phyloP scores from a whole-genome alignment of 208 protist species.

The Acanthamoeba lenticulata region DNA sequence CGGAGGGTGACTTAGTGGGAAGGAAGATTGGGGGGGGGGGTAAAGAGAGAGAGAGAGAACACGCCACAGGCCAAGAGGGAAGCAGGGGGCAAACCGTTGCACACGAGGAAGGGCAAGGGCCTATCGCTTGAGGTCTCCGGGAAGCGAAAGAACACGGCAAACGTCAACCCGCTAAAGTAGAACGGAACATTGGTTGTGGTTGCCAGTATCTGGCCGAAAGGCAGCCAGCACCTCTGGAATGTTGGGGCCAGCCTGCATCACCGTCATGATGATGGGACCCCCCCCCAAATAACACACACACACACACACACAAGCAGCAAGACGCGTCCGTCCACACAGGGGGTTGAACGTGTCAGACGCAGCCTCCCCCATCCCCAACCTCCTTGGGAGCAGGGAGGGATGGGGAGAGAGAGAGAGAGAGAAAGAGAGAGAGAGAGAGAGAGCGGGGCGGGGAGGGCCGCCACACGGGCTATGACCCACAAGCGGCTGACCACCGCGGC shows the following conservation, averaged over 20 bases:
- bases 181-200: neutral
- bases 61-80: neutral
- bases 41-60: too few species aligned
- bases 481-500: too few species aligned
- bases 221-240: neutral
- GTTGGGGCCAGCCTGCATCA: neutral
- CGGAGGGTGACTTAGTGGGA: neutral
- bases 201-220: neutral
- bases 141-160: neutral
- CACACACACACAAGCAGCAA: neutral
- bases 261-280: too few species aligned
- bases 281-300: too few species aligned
- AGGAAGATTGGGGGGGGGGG: neutral
- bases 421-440: neutral
- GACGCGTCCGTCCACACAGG: too few species aligned
- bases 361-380: neutral
- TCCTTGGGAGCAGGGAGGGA: neutral
- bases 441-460: neutral
- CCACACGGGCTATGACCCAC: too few species aligned
- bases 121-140: neutral
- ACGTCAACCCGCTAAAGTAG: neutral
- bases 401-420: neutral
- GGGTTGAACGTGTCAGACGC: too few species aligned
- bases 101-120: neutral
- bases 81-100: neutral